Percentiles rank a stretch among this genome's conserved stretches.
These are phyloP conservation scores for Datisca glomerata DNA, from an alignment of 306 rosid species.

Conservation along the genomic window DNA sequence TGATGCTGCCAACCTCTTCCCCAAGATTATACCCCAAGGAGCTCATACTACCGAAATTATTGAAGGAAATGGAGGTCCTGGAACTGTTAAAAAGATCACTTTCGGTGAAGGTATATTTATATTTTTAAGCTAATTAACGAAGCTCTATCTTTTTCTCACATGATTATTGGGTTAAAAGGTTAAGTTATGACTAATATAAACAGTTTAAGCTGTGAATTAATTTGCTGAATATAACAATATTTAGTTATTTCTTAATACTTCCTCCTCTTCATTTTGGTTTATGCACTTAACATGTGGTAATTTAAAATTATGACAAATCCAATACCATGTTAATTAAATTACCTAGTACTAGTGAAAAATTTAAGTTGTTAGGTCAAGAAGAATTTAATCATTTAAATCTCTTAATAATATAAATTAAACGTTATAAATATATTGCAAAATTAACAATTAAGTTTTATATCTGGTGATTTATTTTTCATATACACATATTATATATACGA, in stretches of 20 bases:
- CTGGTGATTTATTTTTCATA: not conserved
- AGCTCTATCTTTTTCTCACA: not conserved
- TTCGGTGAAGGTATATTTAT: slow-evolving; percentile 11
- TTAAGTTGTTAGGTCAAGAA: not conserved
- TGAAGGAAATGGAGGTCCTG: slow-evolving; percentile 41
- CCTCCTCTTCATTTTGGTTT: too few species aligned
- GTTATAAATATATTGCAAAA: too few species aligned
- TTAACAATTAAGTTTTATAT: too few species aligned
- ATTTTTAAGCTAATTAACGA: not conserved
- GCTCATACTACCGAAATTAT: slow-evolving; percentile 12
- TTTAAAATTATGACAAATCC: too few species aligned
- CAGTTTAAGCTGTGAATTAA: too few species aligned
- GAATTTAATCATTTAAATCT: not conserved
- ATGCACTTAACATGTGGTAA: too few species aligned
- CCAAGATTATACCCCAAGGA: slow-evolving; percentile 18
- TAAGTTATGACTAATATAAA: too few species aligned
- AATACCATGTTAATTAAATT: not conserved
- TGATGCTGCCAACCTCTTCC: slow-evolving; percentile 16
- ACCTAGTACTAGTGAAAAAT: too few species aligned
- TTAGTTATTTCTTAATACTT: not conserved
- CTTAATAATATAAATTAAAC: too few species aligned
- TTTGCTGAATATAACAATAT: too few species aligned
- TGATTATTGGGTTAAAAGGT: not conserved
- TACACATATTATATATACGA: not conserved
- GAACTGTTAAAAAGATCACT: slow-evolving; percentile 28